These are phyloP conservation scores for Rostrohypoxylon terebratum DNA, from an alignment of 495 filamentous ascomycete species.

Conservation along the genomic window DNA sequence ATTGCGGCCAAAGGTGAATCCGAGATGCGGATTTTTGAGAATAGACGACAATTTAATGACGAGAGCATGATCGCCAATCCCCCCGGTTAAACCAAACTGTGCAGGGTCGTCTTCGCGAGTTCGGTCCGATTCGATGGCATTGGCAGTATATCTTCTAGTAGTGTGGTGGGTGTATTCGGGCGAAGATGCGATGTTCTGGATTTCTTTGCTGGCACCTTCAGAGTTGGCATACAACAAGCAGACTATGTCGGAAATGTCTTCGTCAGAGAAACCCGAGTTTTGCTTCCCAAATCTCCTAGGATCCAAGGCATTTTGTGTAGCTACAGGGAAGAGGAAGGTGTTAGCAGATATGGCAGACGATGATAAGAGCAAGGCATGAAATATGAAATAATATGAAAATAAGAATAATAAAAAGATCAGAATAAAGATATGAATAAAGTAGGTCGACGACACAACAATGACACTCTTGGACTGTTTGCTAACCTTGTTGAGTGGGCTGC, in stretches of 20 bases:
- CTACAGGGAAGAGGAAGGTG: slow-evolving; percentile 52
- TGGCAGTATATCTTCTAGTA: slow-evolving; percentile 53
- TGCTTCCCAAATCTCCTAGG: slow-evolving; percentile 79
- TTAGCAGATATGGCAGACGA: slow-evolving; percentile 23
- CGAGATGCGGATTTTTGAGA: slow-evolving; percentile 70
- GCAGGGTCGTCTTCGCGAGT: slow-evolving; percentile 54
- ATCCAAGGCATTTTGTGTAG: slow-evolving; percentile 85
- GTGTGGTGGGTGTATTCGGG: slow-evolving; percentile 54
- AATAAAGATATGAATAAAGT: too few relatives aligned
- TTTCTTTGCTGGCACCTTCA: slow-evolving; percentile 73
- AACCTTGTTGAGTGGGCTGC: slow-evolving; percentile 52
- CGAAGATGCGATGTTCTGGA: slow-evolving; percentile 63
- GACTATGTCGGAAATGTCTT: slow-evolving; percentile 87
- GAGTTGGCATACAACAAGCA: slow-evolving; percentile 88
- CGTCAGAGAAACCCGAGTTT: slow-evolving; percentile 79
- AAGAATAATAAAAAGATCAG: too few relatives aligned
- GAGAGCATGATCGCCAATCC: slow-evolving; percentile 73
- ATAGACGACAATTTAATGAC: slow-evolving; percentile 81
- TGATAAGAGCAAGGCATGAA: too few relatives aligned
- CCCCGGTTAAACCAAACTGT: slow-evolving; percentile 59
- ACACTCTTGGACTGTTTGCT: not conserved
- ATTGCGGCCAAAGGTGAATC: slow-evolving; percentile 90
- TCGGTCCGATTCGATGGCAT: slow-evolving; percentile 63
- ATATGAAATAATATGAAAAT: too few relatives aligned
- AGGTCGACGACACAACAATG: too few relatives aligned